These are phyloP conservation scores for Cryptococcus sp. DNA, from an alignment of 1,284 basidiomycete genomes.

Conservation along the genomic window DNA sequence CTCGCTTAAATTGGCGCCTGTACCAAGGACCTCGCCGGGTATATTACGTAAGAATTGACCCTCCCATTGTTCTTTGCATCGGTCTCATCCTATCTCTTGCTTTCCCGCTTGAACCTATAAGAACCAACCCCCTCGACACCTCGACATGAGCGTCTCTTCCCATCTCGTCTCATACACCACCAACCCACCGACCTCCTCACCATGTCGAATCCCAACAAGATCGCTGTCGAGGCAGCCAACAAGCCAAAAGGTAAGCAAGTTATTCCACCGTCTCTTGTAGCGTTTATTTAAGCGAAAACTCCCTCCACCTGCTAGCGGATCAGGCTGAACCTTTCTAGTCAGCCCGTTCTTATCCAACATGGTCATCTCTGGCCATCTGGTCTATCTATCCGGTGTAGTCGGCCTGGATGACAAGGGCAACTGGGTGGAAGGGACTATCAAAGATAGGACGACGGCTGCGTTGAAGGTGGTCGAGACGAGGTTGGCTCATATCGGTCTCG, in stretches of 20 bases:
- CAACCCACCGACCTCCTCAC: too few relatives aligned
- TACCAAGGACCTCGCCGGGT: too few relatives aligned
- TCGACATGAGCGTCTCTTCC: too few relatives aligned
- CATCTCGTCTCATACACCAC: too few relatives aligned
- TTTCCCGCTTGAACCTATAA: too few relatives aligned
- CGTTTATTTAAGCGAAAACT: not conserved
- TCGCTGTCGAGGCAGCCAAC: not conserved
- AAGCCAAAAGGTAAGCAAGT: not conserved
- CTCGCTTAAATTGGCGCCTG: too few relatives aligned
- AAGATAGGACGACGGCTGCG: constrained; percentile 62
- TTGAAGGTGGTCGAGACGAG: constrained; percentile 61
- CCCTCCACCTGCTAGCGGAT: not conserved
- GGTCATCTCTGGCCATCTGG: constrained; percentile 10
- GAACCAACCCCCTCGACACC: too few relatives aligned
- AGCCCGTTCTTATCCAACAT: constrained; percentile 10
- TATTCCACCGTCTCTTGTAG: not conserved
- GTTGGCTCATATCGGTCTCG: constrained; percentile 7
- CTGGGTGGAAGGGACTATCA: constrained; percentile 62
- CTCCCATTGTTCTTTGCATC: too few relatives aligned
- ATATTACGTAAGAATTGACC: too few relatives aligned
- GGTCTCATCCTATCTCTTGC: too few relatives aligned
- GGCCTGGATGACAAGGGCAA: constrained; percentile 61
- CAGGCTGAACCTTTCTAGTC: too few relatives aligned
- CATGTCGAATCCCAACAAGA: not conserved
- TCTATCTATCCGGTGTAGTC: constrained; percentile 12